These are phyloP conservation scores for Leucocoprinus leucothites DNA, from an alignment of 768 basidiomycete genomes.

Conservation along the genomic window DNA sequence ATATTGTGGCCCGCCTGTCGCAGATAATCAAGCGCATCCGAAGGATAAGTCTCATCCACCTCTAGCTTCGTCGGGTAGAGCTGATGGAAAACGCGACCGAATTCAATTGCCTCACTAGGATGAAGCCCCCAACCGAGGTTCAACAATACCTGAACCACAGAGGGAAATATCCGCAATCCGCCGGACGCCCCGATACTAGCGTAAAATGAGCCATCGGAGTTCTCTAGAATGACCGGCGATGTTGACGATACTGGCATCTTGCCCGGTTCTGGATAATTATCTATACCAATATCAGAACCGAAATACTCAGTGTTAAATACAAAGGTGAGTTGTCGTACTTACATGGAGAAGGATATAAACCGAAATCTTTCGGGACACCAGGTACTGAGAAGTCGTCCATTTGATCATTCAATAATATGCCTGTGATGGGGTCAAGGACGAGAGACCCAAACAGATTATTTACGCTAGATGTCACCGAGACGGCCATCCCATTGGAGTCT, in stretches of 20 bases:
- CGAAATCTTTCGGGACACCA: conserved; percentile 70
- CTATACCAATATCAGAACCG: no score
- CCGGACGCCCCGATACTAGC: conserved; percentile 82
- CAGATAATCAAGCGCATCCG: conserved; percentile 53
- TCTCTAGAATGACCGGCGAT: conserved; percentile 74
- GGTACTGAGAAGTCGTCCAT: conserved; percentile 95
- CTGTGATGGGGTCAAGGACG: conserved; percentile 83
- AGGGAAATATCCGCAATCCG: conserved; percentile 79
- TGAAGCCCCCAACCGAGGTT: conserved; percentile 83
- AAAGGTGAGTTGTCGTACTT: no score
- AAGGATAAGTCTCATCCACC: conserved; percentile 60
- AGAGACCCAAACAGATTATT: conserved; percentile 90
- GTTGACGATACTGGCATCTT: conserved; percentile 93
- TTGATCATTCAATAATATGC: conserved; percentile 89
- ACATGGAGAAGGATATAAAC: no score
- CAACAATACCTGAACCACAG: conserved; percentile 76
- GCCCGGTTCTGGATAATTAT: conserved; percentile 84
- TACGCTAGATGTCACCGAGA: conserved; percentile 82
- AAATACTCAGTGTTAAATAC: no score
- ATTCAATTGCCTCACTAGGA: conserved; percentile 78
- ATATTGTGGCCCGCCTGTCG: conserved; percentile 67
- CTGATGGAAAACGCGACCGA: conserved; percentile 81
- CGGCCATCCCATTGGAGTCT: conserved; percentile 87
- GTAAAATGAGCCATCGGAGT: conserved; percentile 69
- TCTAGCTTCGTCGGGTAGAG: conserved; percentile 63